Evolutionary conservation across 352 stramenopile genomes (phyloP).

Genomic region (Phytophthora constricta): DNA sequence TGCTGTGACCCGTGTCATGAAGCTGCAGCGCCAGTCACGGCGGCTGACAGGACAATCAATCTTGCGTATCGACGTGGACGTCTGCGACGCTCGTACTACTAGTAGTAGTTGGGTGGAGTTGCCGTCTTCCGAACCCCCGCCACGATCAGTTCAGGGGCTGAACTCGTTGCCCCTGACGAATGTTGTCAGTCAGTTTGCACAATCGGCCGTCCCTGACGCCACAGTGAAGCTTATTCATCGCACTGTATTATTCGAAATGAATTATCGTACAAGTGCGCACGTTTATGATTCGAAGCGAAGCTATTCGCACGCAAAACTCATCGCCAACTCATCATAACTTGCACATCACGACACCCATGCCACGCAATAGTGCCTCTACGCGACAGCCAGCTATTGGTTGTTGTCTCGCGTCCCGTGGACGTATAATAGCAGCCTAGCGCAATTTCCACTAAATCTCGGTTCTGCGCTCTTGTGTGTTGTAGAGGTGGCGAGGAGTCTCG

Average conservation of each 20-base stretch:
- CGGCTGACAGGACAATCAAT: neutral
- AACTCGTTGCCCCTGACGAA: no score
- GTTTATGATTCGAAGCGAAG: neutral
- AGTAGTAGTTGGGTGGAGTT: no score
- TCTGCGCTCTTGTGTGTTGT: slow-evolving; percentile 69
- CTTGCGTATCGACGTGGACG: neutral
- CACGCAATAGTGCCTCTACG: slow-evolving; percentile 4
- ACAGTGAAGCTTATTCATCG: slow-evolving; percentile 10
- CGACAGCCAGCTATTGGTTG: slow-evolving; percentile 5
- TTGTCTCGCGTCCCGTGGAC: neutral
- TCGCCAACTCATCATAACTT: neutral
- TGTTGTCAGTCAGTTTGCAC: no score
- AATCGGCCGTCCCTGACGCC: no score
- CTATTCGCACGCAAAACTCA: neutral
- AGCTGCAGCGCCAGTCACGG: neutral
- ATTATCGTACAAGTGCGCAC: slow-evolving; percentile 22
- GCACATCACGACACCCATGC: slow-evolving; percentile 4
- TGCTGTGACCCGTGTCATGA: neutral
- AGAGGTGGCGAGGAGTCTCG: slow-evolving; percentile 38
- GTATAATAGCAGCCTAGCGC: neutral
- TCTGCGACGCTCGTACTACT: no score
- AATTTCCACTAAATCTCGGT: slow-evolving; percentile 64
- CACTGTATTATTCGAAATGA: slow-evolving; percentile 16
- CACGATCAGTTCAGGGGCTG: no score
- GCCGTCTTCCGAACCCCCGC: no score